Base-by-base conservation (phyloP, 2,329 filamentous ascomycete genomes). In the Salinomyces thailandicus region DNA sequence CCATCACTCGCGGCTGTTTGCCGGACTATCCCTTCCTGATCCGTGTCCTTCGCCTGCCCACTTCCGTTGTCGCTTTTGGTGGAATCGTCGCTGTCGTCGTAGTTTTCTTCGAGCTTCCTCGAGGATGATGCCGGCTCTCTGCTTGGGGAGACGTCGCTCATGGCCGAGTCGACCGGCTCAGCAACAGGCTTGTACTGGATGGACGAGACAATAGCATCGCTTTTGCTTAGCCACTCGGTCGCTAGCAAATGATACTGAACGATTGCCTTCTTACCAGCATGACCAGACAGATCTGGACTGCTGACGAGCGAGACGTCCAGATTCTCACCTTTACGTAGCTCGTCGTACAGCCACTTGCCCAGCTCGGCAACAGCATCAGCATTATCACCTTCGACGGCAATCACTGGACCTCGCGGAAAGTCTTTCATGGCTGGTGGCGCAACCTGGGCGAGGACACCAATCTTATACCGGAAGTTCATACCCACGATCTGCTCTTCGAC, bases 341-440 rank as follows among this genome's bases (percentile, higher is more conserved):
- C 63, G 39, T 62, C 66, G 39, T 63, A 68, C 51, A 93, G 65
- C 48, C 78, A 79, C 20, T 69, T 67, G 37, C 81, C 71, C 14
- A 94, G 73, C 13, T 73, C 71, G 3, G 69, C 63, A 3, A 84
- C 77, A 3, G 83, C 73, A 7, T 72, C 67, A 2, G 64, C 58
- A 39, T 79, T 73, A 13, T 80, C 70, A 1, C 87, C 87, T 59
- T 96, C 89, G 18, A 96, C 66, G 0, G 84, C 81, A 43, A 96
- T 79, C 24, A 95, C 73, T 0, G 82, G 75, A 0, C 89, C 87
- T n/a, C 86, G 74, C 22, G 4, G 64, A 47, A 50, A 8, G n/a
- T 8, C 9, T 9, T 9, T 9, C 66, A 61, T 41, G 11, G 84
- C 65, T 0, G 83, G 77, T 16, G 80, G 82, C 31, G 81, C 81